Conservation (phyloP, 2,329 filamentous ascomycete species). For the Zasmidium angulare region DNA sequence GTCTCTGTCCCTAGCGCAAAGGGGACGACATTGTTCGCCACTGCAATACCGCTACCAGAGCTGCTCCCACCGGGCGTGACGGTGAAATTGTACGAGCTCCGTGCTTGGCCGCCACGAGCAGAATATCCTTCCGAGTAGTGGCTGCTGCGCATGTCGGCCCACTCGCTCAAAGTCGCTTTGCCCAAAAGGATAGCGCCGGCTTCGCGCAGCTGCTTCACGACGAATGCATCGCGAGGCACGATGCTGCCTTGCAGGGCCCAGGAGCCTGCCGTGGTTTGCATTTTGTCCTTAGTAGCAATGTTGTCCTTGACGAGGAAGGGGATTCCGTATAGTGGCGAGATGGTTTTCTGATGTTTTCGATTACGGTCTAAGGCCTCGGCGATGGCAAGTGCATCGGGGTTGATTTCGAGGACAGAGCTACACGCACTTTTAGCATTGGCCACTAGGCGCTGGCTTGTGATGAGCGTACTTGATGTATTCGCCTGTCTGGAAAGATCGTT, state of each 20-base stretch:
- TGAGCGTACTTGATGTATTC: slow-evolving; percentile 55
- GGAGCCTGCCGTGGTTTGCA: slow-evolving; percentile 73
- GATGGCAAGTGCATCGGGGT: slow-evolving; percentile 66
- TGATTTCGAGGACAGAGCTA: slow-evolving; percentile 59
- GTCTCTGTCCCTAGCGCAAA: slow-evolving; percentile 74
- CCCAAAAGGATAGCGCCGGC: slow-evolving; percentile 70
- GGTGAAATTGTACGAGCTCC: slow-evolving; percentile 68
- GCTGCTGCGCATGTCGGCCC: slow-evolving; percentile 70
- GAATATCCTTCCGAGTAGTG: slow-evolving; percentile 69
- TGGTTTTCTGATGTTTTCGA: slow-evolving; percentile 52
- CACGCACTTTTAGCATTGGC: too few relatives aligned
- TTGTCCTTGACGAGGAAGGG: slow-evolving; percentile 76
- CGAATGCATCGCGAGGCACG: slow-evolving; percentile 66
- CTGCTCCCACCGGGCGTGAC: slow-evolving; percentile 68
- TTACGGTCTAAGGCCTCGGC: slow-evolving; percentile 57
- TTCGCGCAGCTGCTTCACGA: slow-evolving; percentile 61
- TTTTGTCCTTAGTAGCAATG: slow-evolving; percentile 65
- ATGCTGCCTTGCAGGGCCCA: slow-evolving; percentile 65
- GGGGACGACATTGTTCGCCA: slow-evolving; percentile 61
- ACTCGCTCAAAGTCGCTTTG: slow-evolving; percentile 70
- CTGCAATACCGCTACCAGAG: slow-evolving; percentile 64
- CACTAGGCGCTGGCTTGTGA: too few relatives aligned
- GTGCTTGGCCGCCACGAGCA: slow-evolving; percentile 61
- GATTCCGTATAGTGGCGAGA: slow-evolving; percentile 67
- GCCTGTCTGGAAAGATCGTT: slow-evolving; percentile 61